Evolutionary conservation across 2,329 filamentous ascomycete genomes (phyloP).

Genomic region (Emmonsia crescens): DNA sequence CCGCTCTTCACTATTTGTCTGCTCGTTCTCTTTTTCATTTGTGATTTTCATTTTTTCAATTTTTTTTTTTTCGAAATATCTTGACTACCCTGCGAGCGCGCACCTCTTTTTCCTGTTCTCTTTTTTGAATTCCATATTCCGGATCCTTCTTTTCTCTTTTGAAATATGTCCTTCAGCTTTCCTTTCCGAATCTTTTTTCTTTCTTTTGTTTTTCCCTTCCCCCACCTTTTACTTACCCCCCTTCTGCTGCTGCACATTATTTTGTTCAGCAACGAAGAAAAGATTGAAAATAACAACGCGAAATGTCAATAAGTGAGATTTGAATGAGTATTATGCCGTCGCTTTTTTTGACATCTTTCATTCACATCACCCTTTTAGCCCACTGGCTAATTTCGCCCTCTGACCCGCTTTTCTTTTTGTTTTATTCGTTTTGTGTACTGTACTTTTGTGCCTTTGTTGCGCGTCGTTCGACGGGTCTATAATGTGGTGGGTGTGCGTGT

Average conservation of each 20-base stretch:
- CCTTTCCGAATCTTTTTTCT: neutral
- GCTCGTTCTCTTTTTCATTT: constrained; percentile 10
- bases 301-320: constrained; percentile 2
- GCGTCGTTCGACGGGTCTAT: constrained; percentile 5
- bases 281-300: constrained; percentile 2
- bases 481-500: neutral
- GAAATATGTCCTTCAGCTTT: constrained; percentile 1
- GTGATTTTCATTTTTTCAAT: constrained; percentile 1
- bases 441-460: constrained; percentile 13
- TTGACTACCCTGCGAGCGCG: neutral
- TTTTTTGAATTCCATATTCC: neutral
- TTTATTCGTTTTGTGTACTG: constrained; percentile 19
- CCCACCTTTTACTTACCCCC: constrained; percentile 4
- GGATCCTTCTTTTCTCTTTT: neutral
- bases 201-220: constrained; percentile 7
- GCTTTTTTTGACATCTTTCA: neutral
- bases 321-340: constrained; percentile 1
- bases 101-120: constrained; percentile 1
- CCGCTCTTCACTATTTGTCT: constrained; percentile 12
- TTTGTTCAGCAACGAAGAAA: constrained; percentile 9
- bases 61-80: neutral
- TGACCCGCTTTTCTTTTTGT: constrained; percentile 13
- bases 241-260: neutral
- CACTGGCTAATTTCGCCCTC: neutral
- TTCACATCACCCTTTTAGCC: neutral